Conservation (phyloP, 2,329 filamentous ascomycete species). For the Orbilia blumenaviensis region DNA sequence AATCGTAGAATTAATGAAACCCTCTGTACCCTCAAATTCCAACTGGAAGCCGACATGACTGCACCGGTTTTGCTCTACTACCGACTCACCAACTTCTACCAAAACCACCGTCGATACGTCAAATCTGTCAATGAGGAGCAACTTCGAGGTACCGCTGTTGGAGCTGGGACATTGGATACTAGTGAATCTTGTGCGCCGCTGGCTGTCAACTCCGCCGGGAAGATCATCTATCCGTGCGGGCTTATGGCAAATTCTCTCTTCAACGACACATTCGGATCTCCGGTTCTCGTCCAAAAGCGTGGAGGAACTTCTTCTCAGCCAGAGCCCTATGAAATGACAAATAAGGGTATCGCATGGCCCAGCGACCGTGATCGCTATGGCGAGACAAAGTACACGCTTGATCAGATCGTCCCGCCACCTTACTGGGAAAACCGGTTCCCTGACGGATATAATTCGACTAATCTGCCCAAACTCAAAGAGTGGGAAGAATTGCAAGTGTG, state of each 20-base stretch:
- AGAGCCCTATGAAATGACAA: slow-evolving; percentile 75
- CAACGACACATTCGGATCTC: slow-evolving; percentile 84
- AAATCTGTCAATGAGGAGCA: slow-evolving; percentile 86
- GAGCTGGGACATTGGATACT: slow-evolving; percentile 71
- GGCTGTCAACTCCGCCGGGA: slow-evolving; percentile 78
- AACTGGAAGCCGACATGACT: slow-evolving; percentile 78
- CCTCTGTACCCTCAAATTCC: slow-evolving; percentile 78
- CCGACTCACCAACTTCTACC: slow-evolving; percentile 95
- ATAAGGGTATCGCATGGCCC: slow-evolving; percentile 82
- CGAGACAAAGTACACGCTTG: slow-evolving; percentile 71
- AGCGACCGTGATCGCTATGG: slow-evolving; percentile 84
- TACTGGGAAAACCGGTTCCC: slow-evolving; percentile 79
- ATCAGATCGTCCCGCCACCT: slow-evolving; percentile 79
- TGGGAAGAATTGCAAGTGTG: slow-evolving; percentile 94
- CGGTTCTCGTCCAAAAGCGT: slow-evolving; percentile 65
- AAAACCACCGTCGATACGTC: slow-evolving; percentile 97
- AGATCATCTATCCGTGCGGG: slow-evolving; percentile 83
- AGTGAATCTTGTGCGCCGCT: slow-evolving; percentile 55
- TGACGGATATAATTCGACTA: slow-evolving; percentile 72
- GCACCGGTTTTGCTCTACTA: slow-evolving; percentile 94
- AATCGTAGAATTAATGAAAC: slow-evolving; percentile 60
- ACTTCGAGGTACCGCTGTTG: slow-evolving; percentile 70
- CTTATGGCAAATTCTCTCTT: slow-evolving; percentile 96
- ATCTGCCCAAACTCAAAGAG: slow-evolving; percentile 75
- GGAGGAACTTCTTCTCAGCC: slow-evolving; percentile 60